Conservation (phyloP, 345 rosid genomes). For the Eucalyptus lansdowneana region DNA sequence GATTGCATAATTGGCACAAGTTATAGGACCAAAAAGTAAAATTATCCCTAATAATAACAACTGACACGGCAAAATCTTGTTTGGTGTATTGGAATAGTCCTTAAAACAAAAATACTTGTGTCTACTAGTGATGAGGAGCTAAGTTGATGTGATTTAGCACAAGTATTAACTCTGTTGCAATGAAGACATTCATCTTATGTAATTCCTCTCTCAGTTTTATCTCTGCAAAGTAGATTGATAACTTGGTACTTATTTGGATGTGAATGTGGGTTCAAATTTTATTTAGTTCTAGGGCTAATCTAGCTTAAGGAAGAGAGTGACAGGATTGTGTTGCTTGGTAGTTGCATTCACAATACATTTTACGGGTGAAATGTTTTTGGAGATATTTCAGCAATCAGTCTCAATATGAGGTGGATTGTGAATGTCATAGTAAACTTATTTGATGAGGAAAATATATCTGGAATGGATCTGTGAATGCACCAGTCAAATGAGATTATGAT, state of each 20-base stretch:
- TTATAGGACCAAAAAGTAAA: not conserved
- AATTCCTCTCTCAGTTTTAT: not conserved
- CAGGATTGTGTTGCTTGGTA: not conserved
- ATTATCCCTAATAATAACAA: not conserved
- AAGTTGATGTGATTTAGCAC: not conserved
- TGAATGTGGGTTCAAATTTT: not conserved
- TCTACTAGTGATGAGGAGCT: not conserved
- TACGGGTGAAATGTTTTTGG: not conserved
- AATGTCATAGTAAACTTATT: not conserved
- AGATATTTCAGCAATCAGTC: not conserved
- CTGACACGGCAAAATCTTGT: not conserved
- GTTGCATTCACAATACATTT: not conserved
- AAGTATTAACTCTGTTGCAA: not conserved
- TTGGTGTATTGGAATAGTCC: not conserved
- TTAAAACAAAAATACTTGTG: not conserved
- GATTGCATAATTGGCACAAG: not conserved
- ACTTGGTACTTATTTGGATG: not conserved
- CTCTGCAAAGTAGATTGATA: not conserved
- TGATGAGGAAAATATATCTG: not conserved
- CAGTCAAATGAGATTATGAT: not conserved
- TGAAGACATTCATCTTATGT: not conserved
- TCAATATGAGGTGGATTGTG: not conserved
- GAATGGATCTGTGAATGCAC: not conserved
- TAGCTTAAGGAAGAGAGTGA: not conserved
- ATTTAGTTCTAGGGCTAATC: not conserved